phyloP scores from a whole-genome alignment of 441 rosid genomes.

The Populus tomentosa region DNA sequence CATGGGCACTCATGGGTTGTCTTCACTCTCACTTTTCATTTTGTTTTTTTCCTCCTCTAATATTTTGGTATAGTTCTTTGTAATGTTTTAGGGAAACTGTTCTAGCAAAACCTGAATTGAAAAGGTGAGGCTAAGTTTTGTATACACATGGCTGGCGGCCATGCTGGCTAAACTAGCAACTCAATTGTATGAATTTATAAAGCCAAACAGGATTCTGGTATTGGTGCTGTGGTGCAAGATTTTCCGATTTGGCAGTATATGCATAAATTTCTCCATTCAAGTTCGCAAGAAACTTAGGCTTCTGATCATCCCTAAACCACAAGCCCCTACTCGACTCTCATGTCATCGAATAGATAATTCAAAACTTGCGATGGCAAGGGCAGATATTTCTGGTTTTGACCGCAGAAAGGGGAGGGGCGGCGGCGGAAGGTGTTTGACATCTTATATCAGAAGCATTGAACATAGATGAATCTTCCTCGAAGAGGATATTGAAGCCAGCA shows the following conservation, averaged over 20 bases:
- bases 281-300: not conserved
- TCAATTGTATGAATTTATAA: not conserved
- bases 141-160: conserved; percentile 17
- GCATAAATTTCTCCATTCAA: not conserved
- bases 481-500: not conserved
- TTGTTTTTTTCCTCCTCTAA: conserved; percentile 8
- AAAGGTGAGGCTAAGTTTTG: conserved; percentile 12
- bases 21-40: conserved; percentile 6
- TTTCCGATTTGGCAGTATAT: not conserved
- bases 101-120: conserved; percentile 10
- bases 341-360: not conserved
- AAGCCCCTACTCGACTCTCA: not conserved
- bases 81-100: conserved; percentile 6
- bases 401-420: not conserved
- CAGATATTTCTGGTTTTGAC: not conserved
- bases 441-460: not conserved
- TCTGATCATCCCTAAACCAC: not conserved
- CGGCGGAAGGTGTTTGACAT: not conserved
- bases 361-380: not conserved
- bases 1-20: conserved; percentile 47
- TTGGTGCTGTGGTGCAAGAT: not conserved
- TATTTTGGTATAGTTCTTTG: conserved; percentile 1
- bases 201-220: not conserved
- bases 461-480: not conserved
- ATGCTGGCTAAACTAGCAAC: not conserved